Percentiles rank a stretch among this genome's conserved stretches.
These are phyloP conservation scores for Colletotrichum sojae DNA, from an alignment of 2,329 filamentous ascomycete species.

Conservation along the genomic window DNA sequence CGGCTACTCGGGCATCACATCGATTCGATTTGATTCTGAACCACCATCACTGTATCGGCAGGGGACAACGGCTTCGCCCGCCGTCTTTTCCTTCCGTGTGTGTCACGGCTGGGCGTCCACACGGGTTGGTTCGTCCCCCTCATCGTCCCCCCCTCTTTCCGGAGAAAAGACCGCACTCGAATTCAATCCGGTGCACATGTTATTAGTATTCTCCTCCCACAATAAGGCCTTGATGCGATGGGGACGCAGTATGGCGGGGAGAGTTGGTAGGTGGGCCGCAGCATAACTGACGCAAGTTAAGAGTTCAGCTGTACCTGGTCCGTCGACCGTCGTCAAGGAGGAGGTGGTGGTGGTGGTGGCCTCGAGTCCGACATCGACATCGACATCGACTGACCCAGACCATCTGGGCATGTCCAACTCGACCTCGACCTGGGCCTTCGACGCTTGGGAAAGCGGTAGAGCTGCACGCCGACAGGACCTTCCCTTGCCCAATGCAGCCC, in stretches of 20 bases:
- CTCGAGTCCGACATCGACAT: background rate
- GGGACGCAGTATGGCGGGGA: background rate
- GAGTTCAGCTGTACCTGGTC: background rate
- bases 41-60: background rate
- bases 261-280: constrained; percentile 4
- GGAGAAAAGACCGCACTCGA: no score
- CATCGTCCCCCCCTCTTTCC: no score
- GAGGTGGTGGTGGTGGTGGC: background rate
- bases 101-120: no score
- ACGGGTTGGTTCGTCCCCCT: no score
- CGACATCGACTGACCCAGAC: background rate
- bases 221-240: constrained; percentile 8
- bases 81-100: no score
- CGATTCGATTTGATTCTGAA: background rate
- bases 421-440: constrained; percentile 8
- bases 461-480: constrained; percentile 20
- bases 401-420: no score
- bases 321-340: background rate
- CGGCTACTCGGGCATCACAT: constrained; percentile 8
- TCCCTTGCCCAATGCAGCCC: constrained; percentile 32
- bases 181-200: no score
- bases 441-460: constrained; percentile 8
- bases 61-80: no score
- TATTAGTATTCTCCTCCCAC: background rate
- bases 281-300: background rate